phyloP scores from a whole-genome alignment of 495 filamentous ascomycete genomes.

The Tuber indicum region DNA sequence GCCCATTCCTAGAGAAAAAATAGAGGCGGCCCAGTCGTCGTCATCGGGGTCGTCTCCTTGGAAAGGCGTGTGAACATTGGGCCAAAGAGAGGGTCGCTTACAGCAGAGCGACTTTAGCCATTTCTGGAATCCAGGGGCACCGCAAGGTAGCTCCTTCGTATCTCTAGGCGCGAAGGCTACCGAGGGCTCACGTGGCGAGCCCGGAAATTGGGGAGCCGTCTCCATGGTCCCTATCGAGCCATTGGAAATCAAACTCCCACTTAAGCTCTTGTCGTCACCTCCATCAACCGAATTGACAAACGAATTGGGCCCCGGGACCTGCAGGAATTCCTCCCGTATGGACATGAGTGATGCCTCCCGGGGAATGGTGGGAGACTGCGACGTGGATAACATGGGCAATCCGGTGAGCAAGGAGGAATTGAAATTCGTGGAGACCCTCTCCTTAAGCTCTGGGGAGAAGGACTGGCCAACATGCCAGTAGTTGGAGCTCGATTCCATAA shows the following conservation, averaged over 20 bases:
- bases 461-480: constrained; percentile 2
- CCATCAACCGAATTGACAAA: neutral
- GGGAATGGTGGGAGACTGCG: neutral
- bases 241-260: neutral
- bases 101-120: constrained; percentile 56
- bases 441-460: neutral
- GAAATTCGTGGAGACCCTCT: neutral
- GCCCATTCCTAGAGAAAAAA: constrained; percentile 31
- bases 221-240: neutral
- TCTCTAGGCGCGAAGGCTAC: neutral
- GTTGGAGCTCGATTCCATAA: constrained; percentile 9
- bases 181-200: constrained; percentile 1
- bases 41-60: constrained; percentile 15
- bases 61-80: constrained; percentile 31
- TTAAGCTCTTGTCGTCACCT: neutral
- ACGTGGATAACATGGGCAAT: constrained; percentile 1
- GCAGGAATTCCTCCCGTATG: neutral
- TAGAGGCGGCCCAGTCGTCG: constrained; percentile 11
- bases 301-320: neutral
- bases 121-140: constrained; percentile 46
- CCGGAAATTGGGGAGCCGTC: constrained; percentile 3
- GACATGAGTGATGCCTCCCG: neutral
- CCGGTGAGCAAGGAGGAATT: neutral
- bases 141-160: constrained; percentile 36
- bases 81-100: constrained; percentile 46